Percentiles rank a stretch among this genome's conserved stretches.
Evolutionary conservation across 2,329 filamentous ascomycete genomes (phyloP).

Genomic region (Stagonosporopsis vannaccii): DNA sequence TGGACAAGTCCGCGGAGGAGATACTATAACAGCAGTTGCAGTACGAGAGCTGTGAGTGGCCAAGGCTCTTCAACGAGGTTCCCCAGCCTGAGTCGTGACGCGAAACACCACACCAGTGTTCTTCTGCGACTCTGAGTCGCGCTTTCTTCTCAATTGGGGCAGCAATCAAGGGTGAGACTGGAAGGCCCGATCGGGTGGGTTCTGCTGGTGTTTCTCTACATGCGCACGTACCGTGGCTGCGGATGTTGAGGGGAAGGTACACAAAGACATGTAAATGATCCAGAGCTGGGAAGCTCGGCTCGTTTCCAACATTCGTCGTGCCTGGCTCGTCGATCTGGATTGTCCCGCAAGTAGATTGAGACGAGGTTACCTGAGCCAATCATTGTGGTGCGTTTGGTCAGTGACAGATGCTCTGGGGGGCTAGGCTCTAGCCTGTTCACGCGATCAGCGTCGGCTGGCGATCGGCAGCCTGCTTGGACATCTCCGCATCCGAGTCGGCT

Average conservation of each 20-base stretch:
- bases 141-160: background rate
- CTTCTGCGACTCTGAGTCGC: background rate
- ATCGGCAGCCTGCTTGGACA: slow-evolving; percentile 5
- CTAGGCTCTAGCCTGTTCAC: slow-evolving; percentile 4
- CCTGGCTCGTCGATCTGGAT: slow-evolving; percentile 10
- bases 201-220: background rate
- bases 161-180: background rate
- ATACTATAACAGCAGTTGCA: background rate
- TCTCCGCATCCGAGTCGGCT: slow-evolving; percentile 12
- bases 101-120: slow-evolving; percentile 5
- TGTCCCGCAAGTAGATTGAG: slow-evolving; percentile 9
- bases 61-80: background rate
- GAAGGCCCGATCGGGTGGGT: background rate
- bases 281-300: slow-evolving; percentile 10
- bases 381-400: slow-evolving; percentile 5
- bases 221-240: background rate
- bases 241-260: background rate
- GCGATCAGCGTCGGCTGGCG: slow-evolving; percentile 3
- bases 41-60: background rate
- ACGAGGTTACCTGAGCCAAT: slow-evolving; percentile 9
- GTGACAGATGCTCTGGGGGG: background rate
- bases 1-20: background rate
- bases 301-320: slow-evolving; percentile 3
- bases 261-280: background rate
- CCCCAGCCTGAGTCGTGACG: background rate